Percentiles rank a stretch among this genome's conserved stretches.
These are phyloP conservation scores for Aleurites moluccanus DNA, from an alignment of 441 rosid genomes.

Conservation along the genomic window DNA sequence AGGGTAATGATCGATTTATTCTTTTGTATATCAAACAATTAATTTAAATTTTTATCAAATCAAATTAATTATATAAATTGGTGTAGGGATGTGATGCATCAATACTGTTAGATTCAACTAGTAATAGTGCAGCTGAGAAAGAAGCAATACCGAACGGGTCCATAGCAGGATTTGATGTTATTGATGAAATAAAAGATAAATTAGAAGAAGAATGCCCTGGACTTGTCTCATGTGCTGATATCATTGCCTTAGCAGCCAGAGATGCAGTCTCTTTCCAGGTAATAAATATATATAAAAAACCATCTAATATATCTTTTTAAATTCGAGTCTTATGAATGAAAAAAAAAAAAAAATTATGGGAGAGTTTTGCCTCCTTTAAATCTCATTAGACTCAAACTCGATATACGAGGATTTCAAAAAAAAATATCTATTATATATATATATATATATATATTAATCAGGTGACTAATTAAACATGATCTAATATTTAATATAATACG, in stretches of 20 bases:
- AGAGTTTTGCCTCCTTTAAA: too few species aligned
- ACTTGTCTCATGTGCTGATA: constrained; percentile 41
- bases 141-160: constrained; percentile 35
- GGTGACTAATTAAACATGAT: not conserved
- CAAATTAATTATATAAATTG: not conserved
- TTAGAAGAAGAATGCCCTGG: constrained; percentile 32
- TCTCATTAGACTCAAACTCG: too few species aligned
- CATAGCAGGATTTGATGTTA: constrained; percentile 34
- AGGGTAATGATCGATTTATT: constrained; percentile 18
- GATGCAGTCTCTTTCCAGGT: constrained; percentile 39
- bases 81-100: constrained; percentile 47
- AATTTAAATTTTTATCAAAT: not conserved
- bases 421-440: too few species aligned
- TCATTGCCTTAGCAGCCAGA: constrained; percentile 32
- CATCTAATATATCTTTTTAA: too few species aligned
- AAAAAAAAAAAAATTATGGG: too few species aligned
- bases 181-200: constrained; percentile 35
- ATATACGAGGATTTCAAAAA: too few species aligned
- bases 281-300: not conserved
- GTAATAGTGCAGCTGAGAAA: constrained; percentile 28
- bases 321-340: too few species aligned
- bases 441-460: not conserved
- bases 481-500: too few species aligned
- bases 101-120: constrained; percentile 26
- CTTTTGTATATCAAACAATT: not conserved